Conservation (phyloP, 148 eudicot genomes). For the Rhododendron mucronatum region DNA sequence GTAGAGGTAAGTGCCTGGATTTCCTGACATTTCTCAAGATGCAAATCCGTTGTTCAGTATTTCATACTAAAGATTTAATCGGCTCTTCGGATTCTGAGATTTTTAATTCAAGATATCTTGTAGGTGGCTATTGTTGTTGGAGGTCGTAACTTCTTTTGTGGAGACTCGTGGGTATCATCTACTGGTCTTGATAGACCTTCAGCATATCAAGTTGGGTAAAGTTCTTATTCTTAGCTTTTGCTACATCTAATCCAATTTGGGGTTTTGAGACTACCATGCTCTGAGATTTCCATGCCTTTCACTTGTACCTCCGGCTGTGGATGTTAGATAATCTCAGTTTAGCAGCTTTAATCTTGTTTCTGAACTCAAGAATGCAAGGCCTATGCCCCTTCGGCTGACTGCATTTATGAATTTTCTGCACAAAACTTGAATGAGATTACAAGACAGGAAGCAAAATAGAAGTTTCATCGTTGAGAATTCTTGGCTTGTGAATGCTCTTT, state of each 20-base stretch:
- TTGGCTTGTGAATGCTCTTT: not conserved
- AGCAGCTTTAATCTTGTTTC: not conserved
- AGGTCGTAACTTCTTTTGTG: constrained; percentile 94
- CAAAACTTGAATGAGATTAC: not conserved
- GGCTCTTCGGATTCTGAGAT: constrained; percentile 5
- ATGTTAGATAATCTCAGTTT: not conserved
- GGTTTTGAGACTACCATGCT: not conserved
- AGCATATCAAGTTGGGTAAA: constrained; percentile 92
- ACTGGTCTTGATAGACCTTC: constrained; percentile 89
- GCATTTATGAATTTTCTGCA: not conserved
- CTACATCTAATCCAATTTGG: constrained; percentile 8
- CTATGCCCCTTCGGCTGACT: not conserved
- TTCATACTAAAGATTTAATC: not conserved
- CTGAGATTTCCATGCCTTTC: not conserved
- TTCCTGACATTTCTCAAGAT: not conserved
- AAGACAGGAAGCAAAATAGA: not conserved
- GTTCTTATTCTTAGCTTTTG: not conserved
- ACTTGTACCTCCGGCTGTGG: not conserved
- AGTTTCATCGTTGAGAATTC: not conserved
- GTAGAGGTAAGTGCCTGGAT: constrained; percentile 56
- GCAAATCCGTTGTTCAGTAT: not conserved
- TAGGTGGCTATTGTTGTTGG: constrained; percentile 96
- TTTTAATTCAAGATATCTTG: not conserved
- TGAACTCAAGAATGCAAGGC: not conserved
- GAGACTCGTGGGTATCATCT: constrained; percentile 76